These are phyloP conservation scores for Penicillium sp. DNA, from an alignment of 2,329 filamentous ascomycete species.

Conservation along the genomic window DNA sequence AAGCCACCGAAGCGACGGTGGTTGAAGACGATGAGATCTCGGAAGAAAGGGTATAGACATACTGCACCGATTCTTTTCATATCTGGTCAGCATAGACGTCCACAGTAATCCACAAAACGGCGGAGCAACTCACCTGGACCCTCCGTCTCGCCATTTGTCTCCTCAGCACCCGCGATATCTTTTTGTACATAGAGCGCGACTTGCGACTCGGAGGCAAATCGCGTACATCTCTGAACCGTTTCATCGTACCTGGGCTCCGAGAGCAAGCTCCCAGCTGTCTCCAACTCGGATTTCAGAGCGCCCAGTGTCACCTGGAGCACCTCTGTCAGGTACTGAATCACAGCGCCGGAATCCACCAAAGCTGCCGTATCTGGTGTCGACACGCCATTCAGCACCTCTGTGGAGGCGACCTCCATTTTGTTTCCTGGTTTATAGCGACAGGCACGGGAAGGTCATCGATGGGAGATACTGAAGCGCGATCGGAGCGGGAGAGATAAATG, in stretches of 20 bases:
- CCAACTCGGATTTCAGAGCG: conserved; percentile 71
- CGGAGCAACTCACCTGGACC: conserved; percentile 37
- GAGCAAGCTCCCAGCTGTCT: conserved; percentile 75
- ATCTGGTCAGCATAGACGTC: conserved; percentile 5
- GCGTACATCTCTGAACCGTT: conserved; percentile 78
- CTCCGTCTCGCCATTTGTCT: conserved; percentile 40
- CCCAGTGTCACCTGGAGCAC: conserved; percentile 71
- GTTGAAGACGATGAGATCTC: conserved; percentile 71
- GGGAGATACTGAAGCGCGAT: conserved; percentile 16
- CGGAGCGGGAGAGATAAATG: conserved; percentile 12
- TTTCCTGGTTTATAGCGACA: conserved; percentile 25
- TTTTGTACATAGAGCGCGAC: conserved; percentile 89
- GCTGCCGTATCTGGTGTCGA: conserved; percentile 29
- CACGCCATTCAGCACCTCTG: conserved; percentile 35
- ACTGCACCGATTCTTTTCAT: conserved; percentile 41
- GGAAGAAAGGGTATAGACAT: conserved; percentile 73
- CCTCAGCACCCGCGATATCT: conserved; percentile 54
- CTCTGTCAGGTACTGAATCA: conserved; percentile 67
- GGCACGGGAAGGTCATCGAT: conserved; percentile 31
- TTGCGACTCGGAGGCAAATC: conserved; percentile 85
- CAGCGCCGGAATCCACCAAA: conserved; percentile 59
- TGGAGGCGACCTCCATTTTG: conserved; percentile 38
- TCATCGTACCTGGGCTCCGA: conserved; percentile 67
- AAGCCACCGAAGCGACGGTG: conserved; percentile 79
- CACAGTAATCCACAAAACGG: neutral